Percentiles rank a stretch among this genome's conserved stretches.
phyloP scores from a whole-genome alignment of 1,284 basidiomycete species.

The Athelia psychrophila region DNA sequence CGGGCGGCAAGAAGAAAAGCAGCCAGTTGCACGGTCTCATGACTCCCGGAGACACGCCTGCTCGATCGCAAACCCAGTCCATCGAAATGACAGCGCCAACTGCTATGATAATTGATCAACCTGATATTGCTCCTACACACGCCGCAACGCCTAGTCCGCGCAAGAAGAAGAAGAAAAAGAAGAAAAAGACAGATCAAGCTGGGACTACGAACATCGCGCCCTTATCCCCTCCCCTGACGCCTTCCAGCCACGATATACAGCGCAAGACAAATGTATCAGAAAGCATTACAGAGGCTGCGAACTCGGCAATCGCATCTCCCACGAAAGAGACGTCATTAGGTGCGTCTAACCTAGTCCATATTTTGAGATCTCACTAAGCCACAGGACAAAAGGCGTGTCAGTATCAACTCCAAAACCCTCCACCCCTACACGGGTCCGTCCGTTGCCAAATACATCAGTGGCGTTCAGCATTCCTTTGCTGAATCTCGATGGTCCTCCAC shows the following conservation, averaged over 20 bases:
- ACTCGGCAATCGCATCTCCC: background rate
- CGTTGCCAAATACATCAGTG: conserved; percentile 1
- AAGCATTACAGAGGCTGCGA: background rate
- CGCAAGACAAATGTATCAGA: no score
- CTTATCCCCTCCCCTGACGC: background rate
- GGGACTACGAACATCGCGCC: background rate
- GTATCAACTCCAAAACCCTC: background rate
- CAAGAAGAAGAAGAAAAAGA: conserved; percentile 21
- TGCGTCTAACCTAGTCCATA: background rate
- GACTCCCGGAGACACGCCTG: background rate
- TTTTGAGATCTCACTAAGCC: background rate
- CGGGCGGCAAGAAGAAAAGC: conserved; percentile 23
- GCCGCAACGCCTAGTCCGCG: background rate
- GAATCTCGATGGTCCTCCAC: conserved; percentile 53
- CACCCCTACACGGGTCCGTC: background rate
- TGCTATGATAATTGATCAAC: background rate
- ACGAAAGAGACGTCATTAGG: background rate
- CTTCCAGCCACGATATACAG: background rate
- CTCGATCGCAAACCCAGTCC: background rate
- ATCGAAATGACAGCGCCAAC: background rate
- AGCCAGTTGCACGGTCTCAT: conserved; percentile 7
- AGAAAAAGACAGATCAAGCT: conserved; percentile 10
- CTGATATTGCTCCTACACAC: background rate
- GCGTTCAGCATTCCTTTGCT: conserved; percentile 41
- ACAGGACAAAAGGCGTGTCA: background rate